These are phyloP conservation scores for Leishmania amazonensis DNA, from an alignment of 208 protist species.

Conservation along the genomic window DNA sequence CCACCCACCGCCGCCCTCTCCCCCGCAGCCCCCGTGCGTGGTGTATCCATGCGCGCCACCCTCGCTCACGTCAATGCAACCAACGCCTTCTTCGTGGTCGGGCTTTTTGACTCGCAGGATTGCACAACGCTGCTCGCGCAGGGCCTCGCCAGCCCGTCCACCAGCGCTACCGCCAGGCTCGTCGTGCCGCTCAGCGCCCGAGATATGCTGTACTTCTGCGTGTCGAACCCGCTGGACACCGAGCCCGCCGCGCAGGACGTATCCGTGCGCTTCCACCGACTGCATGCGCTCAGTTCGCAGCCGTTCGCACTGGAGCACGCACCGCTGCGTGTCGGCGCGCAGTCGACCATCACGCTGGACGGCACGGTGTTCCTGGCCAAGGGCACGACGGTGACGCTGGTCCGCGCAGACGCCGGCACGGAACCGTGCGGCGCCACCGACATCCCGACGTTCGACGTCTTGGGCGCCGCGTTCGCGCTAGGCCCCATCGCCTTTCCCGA, in stretches of 20 bases:
- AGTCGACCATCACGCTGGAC: slow-evolving; percentile 14
- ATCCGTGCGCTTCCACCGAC: slow-evolving; percentile 1
- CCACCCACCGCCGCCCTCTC: slow-evolving; percentile 29
- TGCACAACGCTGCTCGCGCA: background rate
- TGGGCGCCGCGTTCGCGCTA: slow-evolving; percentile 1
- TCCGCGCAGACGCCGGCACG: background rate
- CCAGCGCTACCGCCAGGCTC: background rate
- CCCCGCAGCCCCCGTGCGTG: slow-evolving; percentile 17
- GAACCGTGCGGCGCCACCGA: background rate
- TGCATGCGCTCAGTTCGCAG: background rate
- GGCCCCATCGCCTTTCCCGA: slow-evolving; percentile 28
- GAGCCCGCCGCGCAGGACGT: background rate
- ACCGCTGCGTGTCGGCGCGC: background rate
- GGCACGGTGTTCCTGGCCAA: background rate
- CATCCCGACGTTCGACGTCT: slow-evolving; percentile 10
- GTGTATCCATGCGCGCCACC: background rate
- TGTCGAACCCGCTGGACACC: slow-evolving; percentile 10
- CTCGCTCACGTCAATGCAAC: slow-evolving; percentile 5
- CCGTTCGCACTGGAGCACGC: background rate
- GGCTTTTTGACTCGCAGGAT: background rate
- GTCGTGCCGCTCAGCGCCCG: background rate
- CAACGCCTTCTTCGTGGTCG: slow-evolving; percentile 1
- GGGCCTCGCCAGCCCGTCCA: slow-evolving; percentile 1
- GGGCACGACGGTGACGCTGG: slow-evolving; percentile 10
- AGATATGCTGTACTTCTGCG: background rate